Percentiles rank a stretch among this genome's conserved stretches.
Conservation (phyloP, 1,284 basidiomycete species). For the Cryptococcus sp. region DNA sequence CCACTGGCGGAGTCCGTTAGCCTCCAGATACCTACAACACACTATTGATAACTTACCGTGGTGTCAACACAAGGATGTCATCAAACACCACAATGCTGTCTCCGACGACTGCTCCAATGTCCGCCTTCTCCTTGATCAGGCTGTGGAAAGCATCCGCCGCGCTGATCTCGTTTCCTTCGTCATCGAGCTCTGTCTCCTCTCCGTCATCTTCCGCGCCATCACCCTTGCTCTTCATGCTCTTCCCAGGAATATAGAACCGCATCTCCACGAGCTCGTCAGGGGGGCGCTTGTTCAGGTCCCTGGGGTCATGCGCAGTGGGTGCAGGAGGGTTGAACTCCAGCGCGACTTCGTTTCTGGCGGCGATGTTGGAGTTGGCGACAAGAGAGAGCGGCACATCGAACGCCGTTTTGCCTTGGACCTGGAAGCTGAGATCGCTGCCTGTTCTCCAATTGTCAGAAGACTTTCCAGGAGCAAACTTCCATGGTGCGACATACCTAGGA, state of each 20-base stretch:
- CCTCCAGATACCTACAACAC: not conserved
- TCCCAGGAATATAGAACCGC: slow-evolving; percentile 90
- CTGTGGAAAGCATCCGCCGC: slow-evolving; percentile 98
- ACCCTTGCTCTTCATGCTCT: slow-evolving; percentile 53
- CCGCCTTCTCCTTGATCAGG: slow-evolving; percentile 91
- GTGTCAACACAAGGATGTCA: slow-evolving; percentile 94
- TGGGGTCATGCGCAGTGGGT: slow-evolving; percentile 49
- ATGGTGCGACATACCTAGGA: slow-evolving; percentile 63
- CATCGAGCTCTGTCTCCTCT: slow-evolving; percentile 53
- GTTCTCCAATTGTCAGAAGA: not conserved
- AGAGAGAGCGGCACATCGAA: slow-evolving; percentile 86
- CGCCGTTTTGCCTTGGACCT: slow-evolving; percentile 82
- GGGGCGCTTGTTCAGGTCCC: slow-evolving; percentile 50
- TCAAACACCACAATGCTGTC: slow-evolving; percentile 94
- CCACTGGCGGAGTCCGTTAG: slow-evolving; percentile 57
- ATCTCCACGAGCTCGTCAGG: slow-evolving; percentile 92
- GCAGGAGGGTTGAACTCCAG: slow-evolving; percentile 75
- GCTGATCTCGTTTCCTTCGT: slow-evolving; percentile 59
- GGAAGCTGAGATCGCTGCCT: slow-evolving; percentile 88
- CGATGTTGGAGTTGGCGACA: slow-evolving; percentile 97
- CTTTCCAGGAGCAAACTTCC: not conserved
- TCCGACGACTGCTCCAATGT: slow-evolving; percentile 87
- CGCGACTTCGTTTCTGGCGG: slow-evolving; percentile 93
- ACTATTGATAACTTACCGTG: slow-evolving; percentile 52
- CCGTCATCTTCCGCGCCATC: slow-evolving; percentile 68